phyloP scores from a whole-genome alignment of 164 flowering plant species.

The Magnolia officinalis region DNA sequence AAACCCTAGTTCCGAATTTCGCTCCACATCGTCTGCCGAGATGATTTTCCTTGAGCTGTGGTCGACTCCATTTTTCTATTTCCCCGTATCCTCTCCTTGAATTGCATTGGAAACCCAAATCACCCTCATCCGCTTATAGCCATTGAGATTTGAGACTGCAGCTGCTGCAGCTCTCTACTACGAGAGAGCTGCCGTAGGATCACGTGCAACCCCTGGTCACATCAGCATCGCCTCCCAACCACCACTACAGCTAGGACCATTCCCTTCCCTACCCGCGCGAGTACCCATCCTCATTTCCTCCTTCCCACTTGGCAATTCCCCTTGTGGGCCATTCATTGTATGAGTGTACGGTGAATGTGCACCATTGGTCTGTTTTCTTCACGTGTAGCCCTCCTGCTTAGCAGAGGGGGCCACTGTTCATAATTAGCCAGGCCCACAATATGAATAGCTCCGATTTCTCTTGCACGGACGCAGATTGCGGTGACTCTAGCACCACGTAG shows the following conservation, averaged over 20 bases:
- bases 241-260: neutral
- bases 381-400: too few relatives aligned
- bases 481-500: too few relatives aligned
- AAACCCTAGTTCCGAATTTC: slow-evolving; percentile 14
- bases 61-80: neutral
- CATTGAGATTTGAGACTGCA: slow-evolving; percentile 9
- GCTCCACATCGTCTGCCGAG: slow-evolving; percentile 16
- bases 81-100: neutral
- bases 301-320: neutral
- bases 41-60: slow-evolving; percentile 10
- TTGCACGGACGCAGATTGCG: too few relatives aligned
- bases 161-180: neutral
- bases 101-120: neutral
- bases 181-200: slow-evolving; percentile 7
- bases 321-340: too few relatives aligned
- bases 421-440: too few relatives aligned
- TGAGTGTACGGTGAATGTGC: too few relatives aligned
- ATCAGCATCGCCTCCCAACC: neutral
- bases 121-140: neutral
- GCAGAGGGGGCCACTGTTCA: too few relatives aligned
- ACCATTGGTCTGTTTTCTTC: too few relatives aligned
- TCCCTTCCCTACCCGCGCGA: too few relatives aligned
- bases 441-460: too few relatives aligned
- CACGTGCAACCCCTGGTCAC: slow-evolving; percentile 13
- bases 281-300: too few relatives aligned